Conservation (phyloP, 306 rosid species). For the Mucuna pruriens region DNA sequence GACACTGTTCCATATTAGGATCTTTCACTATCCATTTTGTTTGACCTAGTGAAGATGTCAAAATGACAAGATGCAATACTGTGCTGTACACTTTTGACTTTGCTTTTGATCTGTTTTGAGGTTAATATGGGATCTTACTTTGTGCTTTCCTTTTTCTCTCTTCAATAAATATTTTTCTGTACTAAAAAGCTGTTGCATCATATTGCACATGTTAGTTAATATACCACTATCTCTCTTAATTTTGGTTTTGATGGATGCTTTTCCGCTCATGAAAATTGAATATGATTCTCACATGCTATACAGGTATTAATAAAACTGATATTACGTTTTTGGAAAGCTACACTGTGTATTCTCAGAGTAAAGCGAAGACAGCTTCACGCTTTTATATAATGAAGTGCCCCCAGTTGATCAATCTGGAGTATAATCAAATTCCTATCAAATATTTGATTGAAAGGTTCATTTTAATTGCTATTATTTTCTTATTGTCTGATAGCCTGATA, state of each 20-base stretch:
- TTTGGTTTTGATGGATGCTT: slow-evolving; percentile 2
- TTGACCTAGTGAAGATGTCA: slow-evolving; percentile 13
- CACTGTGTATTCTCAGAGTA: slow-evolving; percentile 64
- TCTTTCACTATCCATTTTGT: slow-evolving; percentile 4
- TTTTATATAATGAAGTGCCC: slow-evolving; percentile 70
- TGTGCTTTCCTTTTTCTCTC: not conserved
- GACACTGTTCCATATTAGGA: not conserved
- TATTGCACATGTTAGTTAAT: slow-evolving; percentile 36
- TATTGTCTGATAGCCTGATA: slow-evolving; percentile 28
- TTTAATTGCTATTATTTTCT: slow-evolving; percentile 9
- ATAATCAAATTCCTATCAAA: slow-evolving; percentile 54
- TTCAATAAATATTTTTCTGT: not conserved
- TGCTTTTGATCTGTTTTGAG: slow-evolving; percentile 17
- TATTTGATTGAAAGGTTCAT: slow-evolving; percentile 66
- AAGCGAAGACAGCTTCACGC: slow-evolving; percentile 65
- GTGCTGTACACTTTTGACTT: not conserved
- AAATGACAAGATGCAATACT: not conserved
- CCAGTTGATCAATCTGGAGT: slow-evolving; percentile 38
- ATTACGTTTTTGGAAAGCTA: slow-evolving; percentile 61
- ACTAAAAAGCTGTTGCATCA: slow-evolving; percentile 4
- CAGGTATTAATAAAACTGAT: slow-evolving; percentile 64
- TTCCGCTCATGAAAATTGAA: slow-evolving; percentile 22
- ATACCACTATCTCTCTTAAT: slow-evolving; percentile 14
- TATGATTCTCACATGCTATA: slow-evolving; percentile 33
- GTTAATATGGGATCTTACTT: not conserved